phyloP scores from a whole-genome alignment of 371 early-diverging fungal species.

The Sporodiniella umbellata region DNA sequence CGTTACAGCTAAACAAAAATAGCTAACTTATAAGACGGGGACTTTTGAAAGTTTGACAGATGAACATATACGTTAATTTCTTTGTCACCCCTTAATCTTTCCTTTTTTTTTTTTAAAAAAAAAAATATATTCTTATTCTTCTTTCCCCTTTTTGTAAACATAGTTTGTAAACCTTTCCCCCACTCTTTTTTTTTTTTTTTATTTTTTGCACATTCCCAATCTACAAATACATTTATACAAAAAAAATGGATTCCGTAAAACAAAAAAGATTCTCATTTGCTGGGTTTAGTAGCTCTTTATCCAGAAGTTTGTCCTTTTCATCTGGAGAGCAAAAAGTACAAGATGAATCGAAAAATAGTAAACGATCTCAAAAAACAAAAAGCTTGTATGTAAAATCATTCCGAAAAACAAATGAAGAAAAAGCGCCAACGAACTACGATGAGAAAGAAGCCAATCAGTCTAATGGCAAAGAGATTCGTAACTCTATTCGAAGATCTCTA shows the following conservation, averaged over 20 bases:
- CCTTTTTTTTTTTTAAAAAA: too few species aligned
- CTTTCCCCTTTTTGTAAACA: too few species aligned
- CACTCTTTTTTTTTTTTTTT: too few species aligned
- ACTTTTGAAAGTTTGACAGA: too few species aligned
- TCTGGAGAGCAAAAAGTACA: neutral
- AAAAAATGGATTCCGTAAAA: slow-evolving; percentile 16
- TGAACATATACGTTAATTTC: too few species aligned
- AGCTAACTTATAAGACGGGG: too few species aligned
- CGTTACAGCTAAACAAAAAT: too few species aligned
- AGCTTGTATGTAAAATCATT: slow-evolving; percentile 37
- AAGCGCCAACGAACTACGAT: slow-evolving; percentile 15
- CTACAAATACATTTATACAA: too few species aligned
- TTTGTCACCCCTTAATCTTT: too few species aligned
- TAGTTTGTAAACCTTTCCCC: too few species aligned
- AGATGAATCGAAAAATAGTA: slow-evolving; percentile 2
- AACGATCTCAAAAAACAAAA: slow-evolving; percentile 33
- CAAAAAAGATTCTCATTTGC: slow-evolving; percentile 40
- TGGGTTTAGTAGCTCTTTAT: slow-evolving; percentile 21
- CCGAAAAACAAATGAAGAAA: slow-evolving; percentile 11
- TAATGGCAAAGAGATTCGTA: slow-evolving; percentile 31
- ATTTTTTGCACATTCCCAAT: too few species aligned
- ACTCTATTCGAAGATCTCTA: slow-evolving; percentile 32
- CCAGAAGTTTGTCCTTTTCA: slow-evolving; percentile 17
- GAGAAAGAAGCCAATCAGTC: slow-evolving; percentile 25
- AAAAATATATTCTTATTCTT: too few species aligned